A percentile compares a stretch with the other conserved stretches of the same genome.
Evolutionary conservation across 371 early-diverging fungal species (phyloP).

Genomic region (Basidiobolus meristosporus): DNA sequence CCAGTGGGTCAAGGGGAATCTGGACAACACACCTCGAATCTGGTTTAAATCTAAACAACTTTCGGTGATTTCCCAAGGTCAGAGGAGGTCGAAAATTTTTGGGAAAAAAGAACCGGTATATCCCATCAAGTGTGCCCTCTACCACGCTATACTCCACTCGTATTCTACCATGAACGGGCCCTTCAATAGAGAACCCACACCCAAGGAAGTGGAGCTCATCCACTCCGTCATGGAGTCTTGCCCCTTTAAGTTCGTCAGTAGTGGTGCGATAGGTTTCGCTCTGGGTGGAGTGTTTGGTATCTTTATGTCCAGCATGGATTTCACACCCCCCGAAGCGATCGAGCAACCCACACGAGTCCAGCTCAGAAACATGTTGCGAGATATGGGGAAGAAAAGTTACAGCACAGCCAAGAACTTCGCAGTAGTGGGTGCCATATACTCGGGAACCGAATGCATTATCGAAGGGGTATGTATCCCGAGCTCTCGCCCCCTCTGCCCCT

Average conservation of each 20-base stretch:
- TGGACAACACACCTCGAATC: too few relatives aligned
- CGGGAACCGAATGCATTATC: conserved; percentile 84
- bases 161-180: too few relatives aligned
- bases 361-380: conserved; percentile 57
- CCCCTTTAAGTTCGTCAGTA: too few relatives aligned
- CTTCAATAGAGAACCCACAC: conserved; percentile 3
- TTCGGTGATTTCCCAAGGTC: too few relatives aligned
- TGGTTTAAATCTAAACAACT: too few relatives aligned
- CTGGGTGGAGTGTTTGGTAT: conserved; percentile 84
- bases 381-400: conserved; percentile 66
- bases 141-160: too few relatives aligned
- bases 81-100: too few relatives aligned
- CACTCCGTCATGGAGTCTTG: conserved; percentile 7
- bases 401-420: conserved; percentile 89
- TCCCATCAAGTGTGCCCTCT: too few relatives aligned
- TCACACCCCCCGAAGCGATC: conserved; percentile 32
- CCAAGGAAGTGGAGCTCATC: conserved; percentile 11
- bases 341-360: conserved; percentile 58
- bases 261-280: conserved; percentile 43
- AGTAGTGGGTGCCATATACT: conserved; percentile 75
- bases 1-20: too few relatives aligned
- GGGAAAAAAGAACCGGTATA: too few relatives aligned
- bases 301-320: conserved; percentile 78
- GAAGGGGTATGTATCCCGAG: conserved; percentile 43
- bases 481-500: not conserved